Evolutionary conservation across 2,329 filamentous ascomycete genomes (phyloP), one percentile per base, ranked within the genome.

Genomic region (Aspergillus glaucus): DNA sequence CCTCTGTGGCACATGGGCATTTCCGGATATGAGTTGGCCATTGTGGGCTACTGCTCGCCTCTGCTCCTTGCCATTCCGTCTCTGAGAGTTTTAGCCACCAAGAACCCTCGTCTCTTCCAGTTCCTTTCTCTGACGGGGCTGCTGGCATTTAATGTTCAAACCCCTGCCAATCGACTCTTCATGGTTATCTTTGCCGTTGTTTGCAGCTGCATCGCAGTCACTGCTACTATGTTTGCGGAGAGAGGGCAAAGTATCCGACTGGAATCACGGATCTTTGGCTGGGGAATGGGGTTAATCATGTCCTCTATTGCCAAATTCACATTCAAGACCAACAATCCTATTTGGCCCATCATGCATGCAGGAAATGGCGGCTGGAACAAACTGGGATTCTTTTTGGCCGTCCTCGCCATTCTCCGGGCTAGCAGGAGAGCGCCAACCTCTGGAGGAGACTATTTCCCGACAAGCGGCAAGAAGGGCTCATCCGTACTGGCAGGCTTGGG

Each of bases 1-100:
- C 93, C 93, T 12, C 80, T 98, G 9, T 98, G 93, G 93, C 84
- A 96, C 67, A 98, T 98, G 93, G 93, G 93, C 24, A 94, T 98
- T 52, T 97, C 92, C 3, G 93, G 93, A 54, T 98, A 93, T 64
- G 93, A 98, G 71, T 86, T 84, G 40, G 78, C 95, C 56, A 85
- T 98, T 62, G 86, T 97, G 82, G 81, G 80, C 44, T 92, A 88
- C 3, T 69, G 92, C 45, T 87, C 91, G 4, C 93, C 93, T 0
- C 76, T 91, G 36, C 68, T 97, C 17, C 81, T 98, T 40, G 83
- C 78, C 19, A 85, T 90, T 53, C 78, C 78, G 43, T 75, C 84
- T 1, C 51, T 96, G 15, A 85, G 89, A 51, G 79, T 79, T 36
- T 66, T 88, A 14, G 78, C 88, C 9, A 72, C 86, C 46, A 81